phyloP scores from a whole-genome alignment of 1,139 yeast species.

The Pichiaceae sp. region DNA sequence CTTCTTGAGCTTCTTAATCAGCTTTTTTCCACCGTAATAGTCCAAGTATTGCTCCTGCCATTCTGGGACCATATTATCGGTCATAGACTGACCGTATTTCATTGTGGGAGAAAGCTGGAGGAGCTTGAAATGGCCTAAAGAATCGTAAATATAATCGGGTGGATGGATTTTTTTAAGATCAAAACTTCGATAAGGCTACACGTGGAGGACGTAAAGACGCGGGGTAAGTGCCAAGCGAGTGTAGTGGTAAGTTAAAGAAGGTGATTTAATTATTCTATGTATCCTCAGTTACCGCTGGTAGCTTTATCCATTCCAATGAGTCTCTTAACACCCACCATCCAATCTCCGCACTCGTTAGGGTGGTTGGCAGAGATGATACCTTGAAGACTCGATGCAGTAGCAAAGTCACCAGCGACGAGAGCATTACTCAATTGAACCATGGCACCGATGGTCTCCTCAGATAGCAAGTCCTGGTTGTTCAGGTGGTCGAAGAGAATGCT shows the following conservation, averaged over 20 bases:
- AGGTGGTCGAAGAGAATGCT: conserved; percentile 71
- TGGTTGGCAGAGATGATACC: conserved; percentile 57
- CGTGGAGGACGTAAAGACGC: background rate
- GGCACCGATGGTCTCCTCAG: conserved; percentile 46
- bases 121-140: background rate
- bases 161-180: too few species aligned
- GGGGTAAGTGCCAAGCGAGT: background rate
- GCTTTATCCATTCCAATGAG: conserved; percentile 71
- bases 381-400: conserved; percentile 49
- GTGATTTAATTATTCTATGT: background rate
- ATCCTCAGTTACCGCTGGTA: conserved; percentile 13
- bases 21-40: conserved; percentile 60
- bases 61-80: conserved; percentile 66
- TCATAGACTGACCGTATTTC: conserved; percentile 57
- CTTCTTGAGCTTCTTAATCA: conserved; percentile 37
- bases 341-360: conserved; percentile 74
- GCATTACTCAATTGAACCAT: conserved; percentile 45
- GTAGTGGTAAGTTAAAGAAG: background rate
- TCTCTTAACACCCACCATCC: conserved; percentile 92
- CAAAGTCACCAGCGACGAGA: conserved; percentile 47
- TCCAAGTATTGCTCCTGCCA: conserved; percentile 79
- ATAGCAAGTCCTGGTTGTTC: conserved; percentile 53
- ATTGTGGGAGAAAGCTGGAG: conserved; percentile 20
- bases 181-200: background rate
- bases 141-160: too few species aligned